A percentile compares a stretch with the other conserved stretches of the same genome.
Conservation (phyloP, 2,329 filamentous ascomycete genomes). For the Aspergillus hiratsukae region DNA sequence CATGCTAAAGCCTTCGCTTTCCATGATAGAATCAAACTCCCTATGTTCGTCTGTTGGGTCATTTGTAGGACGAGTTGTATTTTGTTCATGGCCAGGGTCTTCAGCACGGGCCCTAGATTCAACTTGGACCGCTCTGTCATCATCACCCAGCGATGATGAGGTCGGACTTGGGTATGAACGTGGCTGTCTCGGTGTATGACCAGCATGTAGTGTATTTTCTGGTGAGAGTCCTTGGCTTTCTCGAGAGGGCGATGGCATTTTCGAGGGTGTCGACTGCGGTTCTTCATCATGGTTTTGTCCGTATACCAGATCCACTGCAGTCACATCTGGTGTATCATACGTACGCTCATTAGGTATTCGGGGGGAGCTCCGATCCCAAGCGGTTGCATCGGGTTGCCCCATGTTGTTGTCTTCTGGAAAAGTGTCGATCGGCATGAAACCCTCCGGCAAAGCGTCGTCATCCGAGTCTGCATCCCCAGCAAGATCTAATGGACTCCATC, state of each 20-base stretch:
- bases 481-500: slow-evolving; percentile 26
- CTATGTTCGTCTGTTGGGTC: slow-evolving; percentile 41
- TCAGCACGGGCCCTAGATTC: slow-evolving; percentile 1
- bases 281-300: slow-evolving; percentile 21
- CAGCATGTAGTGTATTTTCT: slow-evolving; percentile 30
- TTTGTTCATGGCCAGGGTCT: neutral
- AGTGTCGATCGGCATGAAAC: slow-evolving; percentile 12
- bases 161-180: slow-evolving; percentile 39
- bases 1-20: slow-evolving; percentile 57
- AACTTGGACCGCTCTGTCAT: slow-evolving; percentile 25
- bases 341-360: slow-evolving; percentile 20
- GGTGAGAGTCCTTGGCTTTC: slow-evolving; percentile 24
- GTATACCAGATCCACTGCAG: slow-evolving; percentile 25
- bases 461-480: slow-evolving; percentile 23
- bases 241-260: slow-evolving; percentile 29
- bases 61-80: slow-evolving; percentile 4
- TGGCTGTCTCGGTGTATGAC: slow-evolving; percentile 28
- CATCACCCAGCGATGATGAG: slow-evolving; percentile 36
- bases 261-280: slow-evolving; percentile 31
- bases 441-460: slow-evolving; percentile 19
- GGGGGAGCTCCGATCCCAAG: slow-evolving; percentile 9
- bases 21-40: slow-evolving; percentile 53
- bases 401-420: slow-evolving; percentile 13
- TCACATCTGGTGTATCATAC: slow-evolving; percentile 28
- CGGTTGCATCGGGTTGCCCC: slow-evolving; percentile 7